These are phyloP conservation scores for Ophiocordyceps sinensis DNA, from an alignment of 2,329 filamentous ascomycete species.

Conservation along the genomic window DNA sequence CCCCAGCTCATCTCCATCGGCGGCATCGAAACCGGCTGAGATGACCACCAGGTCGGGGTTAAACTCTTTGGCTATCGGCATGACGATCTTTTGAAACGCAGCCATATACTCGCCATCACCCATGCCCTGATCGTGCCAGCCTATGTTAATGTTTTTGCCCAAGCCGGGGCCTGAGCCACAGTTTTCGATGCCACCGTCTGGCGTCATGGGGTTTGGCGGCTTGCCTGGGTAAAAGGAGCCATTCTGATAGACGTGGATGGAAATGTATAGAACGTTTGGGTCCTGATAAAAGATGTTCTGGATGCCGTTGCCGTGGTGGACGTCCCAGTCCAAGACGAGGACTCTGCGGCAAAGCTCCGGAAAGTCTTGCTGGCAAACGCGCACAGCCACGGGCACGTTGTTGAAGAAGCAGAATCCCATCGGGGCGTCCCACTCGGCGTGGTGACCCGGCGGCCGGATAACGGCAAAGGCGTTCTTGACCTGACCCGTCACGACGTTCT, in stretches of 20 bases:
- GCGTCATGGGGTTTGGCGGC: constrained; percentile 39
- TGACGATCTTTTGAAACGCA: constrained; percentile 88
- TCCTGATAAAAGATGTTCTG: constrained; percentile 95
- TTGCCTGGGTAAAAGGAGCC: constrained; percentile 73
- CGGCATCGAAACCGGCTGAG: constrained; percentile 91
- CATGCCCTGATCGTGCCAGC: constrained; percentile 62
- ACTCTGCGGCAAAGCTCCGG: constrained; percentile 75
- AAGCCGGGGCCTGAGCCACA: constrained; percentile 39
- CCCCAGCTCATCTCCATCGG: constrained; percentile 81
- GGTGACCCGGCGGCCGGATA: constrained; percentile 87
- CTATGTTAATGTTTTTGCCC: constrained; percentile 52
- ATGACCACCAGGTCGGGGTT: constrained; percentile 90
- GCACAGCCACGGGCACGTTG: constrained; percentile 88
- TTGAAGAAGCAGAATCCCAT: constrained; percentile 98
- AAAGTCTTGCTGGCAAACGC: constrained; percentile 70
- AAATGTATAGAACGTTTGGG: constrained; percentile 91
- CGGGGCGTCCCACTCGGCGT: constrained; percentile 71
- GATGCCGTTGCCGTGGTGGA: constrained; percentile 74
- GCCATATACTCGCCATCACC: constrained; percentile 94
- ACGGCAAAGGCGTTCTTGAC: constrained; percentile 95
- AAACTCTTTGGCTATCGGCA: constrained; percentile 92
- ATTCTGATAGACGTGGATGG: constrained; percentile 74
- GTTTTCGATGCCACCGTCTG: constrained; percentile 47
- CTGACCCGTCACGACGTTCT: constrained; percentile 67
- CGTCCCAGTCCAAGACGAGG: constrained; percentile 85